phyloP scores from a whole-genome alignment of 257 asterid genomes.

The Jaltomata sinuosa region DNA sequence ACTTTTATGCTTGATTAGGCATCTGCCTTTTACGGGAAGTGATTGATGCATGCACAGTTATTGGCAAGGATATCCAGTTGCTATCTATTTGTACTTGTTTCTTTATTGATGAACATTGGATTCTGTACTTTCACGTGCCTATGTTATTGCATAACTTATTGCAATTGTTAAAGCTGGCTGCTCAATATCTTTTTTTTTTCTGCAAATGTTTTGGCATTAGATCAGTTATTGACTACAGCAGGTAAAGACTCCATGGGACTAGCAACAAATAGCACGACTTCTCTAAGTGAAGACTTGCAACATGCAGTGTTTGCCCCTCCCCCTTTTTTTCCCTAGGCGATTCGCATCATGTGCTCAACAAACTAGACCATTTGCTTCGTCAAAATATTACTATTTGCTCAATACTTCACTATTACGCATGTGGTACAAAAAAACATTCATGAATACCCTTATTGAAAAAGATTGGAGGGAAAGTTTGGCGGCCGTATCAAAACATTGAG shows the following conservation, averaged over 20 bases:
- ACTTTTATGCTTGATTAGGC: neutral
- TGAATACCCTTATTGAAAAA: neutral
- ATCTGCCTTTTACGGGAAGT: neutral
- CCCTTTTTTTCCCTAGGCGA: neutral
- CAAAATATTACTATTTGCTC: neutral
- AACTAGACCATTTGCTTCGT: neutral
- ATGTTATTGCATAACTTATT: neutral
- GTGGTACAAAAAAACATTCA: neutral
- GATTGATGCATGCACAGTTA: neutral
- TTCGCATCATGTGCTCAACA: neutral
- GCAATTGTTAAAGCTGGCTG: neutral
- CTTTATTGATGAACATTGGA: neutral
- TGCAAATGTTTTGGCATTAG: neutral
- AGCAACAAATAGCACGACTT: neutral
- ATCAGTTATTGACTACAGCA: neutral
- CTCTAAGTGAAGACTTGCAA: neutral
- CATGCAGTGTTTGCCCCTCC: neutral
- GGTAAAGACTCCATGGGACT: neutral
- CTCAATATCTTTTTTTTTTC: neutral
- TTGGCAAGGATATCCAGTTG: neutral
- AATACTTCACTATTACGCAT: neutral
- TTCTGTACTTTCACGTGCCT: neutral
- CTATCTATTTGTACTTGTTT: neutral
- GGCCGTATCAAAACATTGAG: neutral
- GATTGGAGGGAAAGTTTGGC: neutral